Percentiles rank a stretch among this genome's conserved stretches.
These are phyloP conservation scores for Penicillium cinerascens DNA, from an alignment of 495 filamentous ascomycete species.

Conservation along the genomic window DNA sequence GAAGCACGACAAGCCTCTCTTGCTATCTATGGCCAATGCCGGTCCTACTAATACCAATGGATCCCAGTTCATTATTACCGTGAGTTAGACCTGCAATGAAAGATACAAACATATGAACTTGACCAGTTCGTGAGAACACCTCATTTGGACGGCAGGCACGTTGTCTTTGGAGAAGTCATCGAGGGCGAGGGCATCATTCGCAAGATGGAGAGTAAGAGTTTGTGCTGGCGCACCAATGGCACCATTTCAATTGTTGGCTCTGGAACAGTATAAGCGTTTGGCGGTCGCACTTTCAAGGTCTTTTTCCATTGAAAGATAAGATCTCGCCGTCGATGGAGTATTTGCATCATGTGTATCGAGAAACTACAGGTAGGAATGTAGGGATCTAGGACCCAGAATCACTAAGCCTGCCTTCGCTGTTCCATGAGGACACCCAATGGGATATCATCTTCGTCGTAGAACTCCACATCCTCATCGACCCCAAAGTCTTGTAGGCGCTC, in stretches of 20 bases:
- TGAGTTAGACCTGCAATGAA: not conserved
- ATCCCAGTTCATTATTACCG: constrained; percentile 97
- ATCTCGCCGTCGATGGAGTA: not conserved
- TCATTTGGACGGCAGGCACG: constrained; percentile 94
- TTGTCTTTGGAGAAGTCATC: constrained; percentile 92
- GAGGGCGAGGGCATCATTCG: constrained; percentile 68
- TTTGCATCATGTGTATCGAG: too few species aligned
- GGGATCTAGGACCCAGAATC: not conserved
- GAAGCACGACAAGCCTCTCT: constrained; percentile 82
- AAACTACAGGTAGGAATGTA: too few species aligned
- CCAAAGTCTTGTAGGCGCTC: constrained; percentile 86
- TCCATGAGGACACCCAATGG: constrained; percentile 55
- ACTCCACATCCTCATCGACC: constrained; percentile 79
- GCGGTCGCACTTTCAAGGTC: not conserved
- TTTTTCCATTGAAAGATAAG: not conserved
- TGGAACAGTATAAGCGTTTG: not conserved
- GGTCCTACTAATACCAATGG: constrained; percentile 85
- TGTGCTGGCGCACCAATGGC: not conserved
- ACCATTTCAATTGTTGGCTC: not conserved
- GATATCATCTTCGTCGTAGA: constrained; percentile 76
- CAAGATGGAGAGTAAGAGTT: constrained; percentile 56
- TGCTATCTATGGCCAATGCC: constrained; percentile 96
- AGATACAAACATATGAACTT: not conserved
- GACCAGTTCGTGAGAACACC: constrained; percentile 64
- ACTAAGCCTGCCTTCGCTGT: constrained; percentile 18